Percentiles rank a stretch among this genome's conserved stretches.
Evolutionary conservation across 306 rosid species (phyloP).

Genomic region (Ceratonia siliqua): DNA sequence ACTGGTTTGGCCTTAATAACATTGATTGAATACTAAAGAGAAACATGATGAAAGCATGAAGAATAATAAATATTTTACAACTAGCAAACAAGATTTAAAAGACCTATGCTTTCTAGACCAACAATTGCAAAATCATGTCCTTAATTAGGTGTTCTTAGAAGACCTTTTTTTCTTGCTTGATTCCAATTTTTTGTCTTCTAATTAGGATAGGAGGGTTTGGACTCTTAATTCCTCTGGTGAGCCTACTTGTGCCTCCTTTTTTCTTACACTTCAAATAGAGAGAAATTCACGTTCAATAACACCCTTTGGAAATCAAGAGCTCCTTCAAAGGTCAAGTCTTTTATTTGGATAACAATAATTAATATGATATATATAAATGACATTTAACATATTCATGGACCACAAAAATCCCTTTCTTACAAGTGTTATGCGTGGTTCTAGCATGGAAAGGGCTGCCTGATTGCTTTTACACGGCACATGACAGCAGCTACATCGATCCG

Average conservation of each 20-base stretch:
- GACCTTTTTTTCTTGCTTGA: background rate
- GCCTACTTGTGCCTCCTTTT: background rate
- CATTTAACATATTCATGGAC: background rate
- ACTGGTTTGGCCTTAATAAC: constrained; percentile 1
- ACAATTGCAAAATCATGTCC: background rate
- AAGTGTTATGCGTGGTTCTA: background rate
- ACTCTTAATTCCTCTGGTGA: background rate
- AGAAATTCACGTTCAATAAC: no score
- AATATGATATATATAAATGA: background rate
- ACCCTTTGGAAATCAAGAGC: background rate
- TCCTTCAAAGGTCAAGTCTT: background rate
- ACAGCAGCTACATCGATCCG: background rate
- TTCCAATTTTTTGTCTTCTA: background rate
- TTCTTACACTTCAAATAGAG: background rate
- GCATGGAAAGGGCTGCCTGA: background rate
- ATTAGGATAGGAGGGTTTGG: background rate
- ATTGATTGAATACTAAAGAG: background rate
- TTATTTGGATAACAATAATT: background rate
- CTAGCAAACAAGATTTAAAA: constrained; percentile 14
- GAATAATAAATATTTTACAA: background rate
- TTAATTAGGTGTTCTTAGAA: background rate
- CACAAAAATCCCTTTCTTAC: background rate
- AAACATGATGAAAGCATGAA: background rate
- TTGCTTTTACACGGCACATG: constrained; percentile 10
- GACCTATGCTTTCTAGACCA: constrained; percentile 5